phyloP scores from a whole-genome alignment of 2,329 filamentous ascomycete genomes.

The Aspergillus chevalieri region DNA sequence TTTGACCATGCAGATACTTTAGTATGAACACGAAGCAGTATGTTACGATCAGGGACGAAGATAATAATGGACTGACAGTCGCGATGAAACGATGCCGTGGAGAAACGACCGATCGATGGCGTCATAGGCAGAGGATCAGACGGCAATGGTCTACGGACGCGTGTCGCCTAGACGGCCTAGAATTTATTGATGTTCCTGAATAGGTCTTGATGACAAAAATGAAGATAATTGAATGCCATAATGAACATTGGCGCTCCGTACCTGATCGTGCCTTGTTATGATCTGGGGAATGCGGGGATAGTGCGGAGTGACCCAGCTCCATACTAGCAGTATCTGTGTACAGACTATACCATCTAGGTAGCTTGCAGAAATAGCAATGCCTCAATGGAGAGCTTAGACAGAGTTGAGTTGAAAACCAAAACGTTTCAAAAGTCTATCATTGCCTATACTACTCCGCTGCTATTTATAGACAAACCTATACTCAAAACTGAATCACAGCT shows the following conservation, averaged over 20 bases:
- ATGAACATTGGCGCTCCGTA: not conserved
- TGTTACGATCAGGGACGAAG: too few relatives aligned
- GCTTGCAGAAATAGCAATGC: not conserved
- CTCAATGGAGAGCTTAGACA: too few relatives aligned
- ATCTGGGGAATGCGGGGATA: not conserved
- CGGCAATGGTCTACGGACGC: not conserved
- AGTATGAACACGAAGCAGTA: not conserved
- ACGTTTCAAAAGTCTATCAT: too few relatives aligned
- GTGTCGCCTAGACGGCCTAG: not conserved
- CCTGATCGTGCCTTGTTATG: not conserved
- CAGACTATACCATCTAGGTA: not conserved
- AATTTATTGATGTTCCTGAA: too few relatives aligned
- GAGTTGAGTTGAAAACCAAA: too few relatives aligned
- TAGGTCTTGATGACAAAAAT: too few relatives aligned
- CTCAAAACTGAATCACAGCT: slow-evolving; percentile 13
- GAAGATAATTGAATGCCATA: not conserved
- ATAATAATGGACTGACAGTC: too few relatives aligned
- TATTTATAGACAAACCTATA: not conserved
- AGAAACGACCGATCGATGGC: not conserved
- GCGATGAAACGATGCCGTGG: not conserved
- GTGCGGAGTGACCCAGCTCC: not conserved
- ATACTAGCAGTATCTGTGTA: too few relatives aligned
- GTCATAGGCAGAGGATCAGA: not conserved
- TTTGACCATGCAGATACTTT: not conserved
- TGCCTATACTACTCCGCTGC: too few relatives aligned